Conservation (phyloP, 2,329 filamentous ascomycete genomes). For the Alternaria incomplexa region DNA sequence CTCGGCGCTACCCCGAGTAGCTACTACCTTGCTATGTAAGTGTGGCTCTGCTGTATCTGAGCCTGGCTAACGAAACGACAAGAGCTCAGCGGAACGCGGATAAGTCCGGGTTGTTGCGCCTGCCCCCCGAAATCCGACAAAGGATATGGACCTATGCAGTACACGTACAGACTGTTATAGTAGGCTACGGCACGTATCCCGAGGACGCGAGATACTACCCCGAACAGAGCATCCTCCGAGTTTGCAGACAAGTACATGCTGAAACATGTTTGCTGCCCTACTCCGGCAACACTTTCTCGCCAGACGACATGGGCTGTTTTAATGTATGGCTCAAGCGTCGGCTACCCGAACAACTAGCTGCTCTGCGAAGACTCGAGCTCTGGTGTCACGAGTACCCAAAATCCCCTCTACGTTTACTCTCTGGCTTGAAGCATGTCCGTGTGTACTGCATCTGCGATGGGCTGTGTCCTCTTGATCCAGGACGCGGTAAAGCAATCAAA, state of each 20-base stretch:
- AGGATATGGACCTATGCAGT: not conserved
- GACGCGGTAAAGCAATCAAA: no score
- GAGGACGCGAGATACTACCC: no score
- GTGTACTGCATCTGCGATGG: no score
- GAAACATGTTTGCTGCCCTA: not conserved
- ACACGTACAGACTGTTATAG: no score
- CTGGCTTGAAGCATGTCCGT: not conserved
- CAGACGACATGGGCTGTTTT: no score
- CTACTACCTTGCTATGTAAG: not conserved
- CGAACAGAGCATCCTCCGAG: not conserved
- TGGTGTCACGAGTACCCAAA: not conserved
- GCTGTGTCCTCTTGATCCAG: no score
- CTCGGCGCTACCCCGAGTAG: not conserved
- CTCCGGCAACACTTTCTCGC: not conserved
- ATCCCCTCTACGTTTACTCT: not conserved
- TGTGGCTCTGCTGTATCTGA: not conserved
- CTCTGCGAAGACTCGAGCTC: not conserved
- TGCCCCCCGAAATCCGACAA: not conserved
- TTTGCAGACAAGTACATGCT: not conserved
- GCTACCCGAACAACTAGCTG: not conserved
- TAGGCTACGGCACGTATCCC: no score
- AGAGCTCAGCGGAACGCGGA: not conserved
- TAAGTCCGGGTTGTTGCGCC: not conserved
- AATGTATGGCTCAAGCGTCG: not conserved
- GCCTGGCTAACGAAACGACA: not conserved